phyloP scores from a whole-genome alignment of 345 rosid genomes.

The Dipteronia sinensis region DNA sequence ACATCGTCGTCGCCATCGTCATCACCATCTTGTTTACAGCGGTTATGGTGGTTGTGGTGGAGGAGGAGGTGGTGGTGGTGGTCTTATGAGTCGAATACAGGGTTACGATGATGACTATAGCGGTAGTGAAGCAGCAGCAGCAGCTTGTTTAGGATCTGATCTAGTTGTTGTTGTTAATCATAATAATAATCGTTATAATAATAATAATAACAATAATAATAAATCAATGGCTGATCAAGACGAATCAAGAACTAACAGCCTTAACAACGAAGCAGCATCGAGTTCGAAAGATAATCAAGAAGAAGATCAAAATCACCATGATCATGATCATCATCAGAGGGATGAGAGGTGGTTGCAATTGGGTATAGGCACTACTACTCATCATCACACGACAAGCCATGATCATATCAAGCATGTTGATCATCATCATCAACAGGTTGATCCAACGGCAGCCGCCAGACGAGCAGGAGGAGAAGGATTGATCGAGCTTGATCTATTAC shows the following conservation, averaged over 20 bases:
- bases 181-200: not conserved
- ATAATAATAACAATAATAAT: slow-evolving; percentile 1
- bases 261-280: slow-evolving; percentile 51
- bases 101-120: slow-evolving; percentile 39
- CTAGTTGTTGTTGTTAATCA: slow-evolving; percentile 16
- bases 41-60: slow-evolving; percentile 41
- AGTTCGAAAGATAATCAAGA: slow-evolving; percentile 57
- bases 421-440: slow-evolving; percentile 24
- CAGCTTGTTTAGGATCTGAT: slow-evolving; percentile 59
- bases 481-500: slow-evolving; percentile 71
- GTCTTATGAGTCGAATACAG: slow-evolving; percentile 54
- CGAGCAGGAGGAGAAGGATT: slow-evolving; percentile 34
- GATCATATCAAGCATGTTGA: slow-evolving; percentile 17
- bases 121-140: slow-evolving; percentile 35
- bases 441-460: slow-evolving; percentile 26
- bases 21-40: slow-evolving; percentile 15
- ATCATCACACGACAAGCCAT: slow-evolving; percentile 25
- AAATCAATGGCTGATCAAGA: slow-evolving; percentile 73
- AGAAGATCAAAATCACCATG: slow-evolving; percentile 20
- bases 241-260: slow-evolving; percentile 72
- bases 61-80: slow-evolving; percentile 40
- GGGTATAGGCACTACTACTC: slow-evolving; percentile 52
- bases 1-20: slow-evolving; percentile 11
- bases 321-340: slow-evolving; percentile 29
- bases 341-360: slow-evolving; percentile 83